These are phyloP conservation scores for Geotrichum restrictum DNA, from an alignment of 1,139 yeast genomes.

Conservation along the genomic window DNA sequence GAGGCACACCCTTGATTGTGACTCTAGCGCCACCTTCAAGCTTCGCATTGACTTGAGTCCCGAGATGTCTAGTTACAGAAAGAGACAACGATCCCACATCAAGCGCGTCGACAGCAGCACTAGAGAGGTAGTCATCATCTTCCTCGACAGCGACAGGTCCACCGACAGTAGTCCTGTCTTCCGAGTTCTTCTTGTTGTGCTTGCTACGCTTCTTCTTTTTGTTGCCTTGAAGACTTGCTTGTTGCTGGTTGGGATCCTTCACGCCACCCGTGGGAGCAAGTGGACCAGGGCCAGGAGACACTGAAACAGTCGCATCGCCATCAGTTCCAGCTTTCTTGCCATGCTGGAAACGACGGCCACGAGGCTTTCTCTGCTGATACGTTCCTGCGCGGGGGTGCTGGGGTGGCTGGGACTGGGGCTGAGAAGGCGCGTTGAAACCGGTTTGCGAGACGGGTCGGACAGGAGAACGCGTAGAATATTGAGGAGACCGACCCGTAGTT, in stretches of 20 bases:
- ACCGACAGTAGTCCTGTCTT: background rate
- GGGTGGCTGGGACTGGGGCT: slow-evolving; percentile 7
- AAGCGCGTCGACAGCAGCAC: background rate
- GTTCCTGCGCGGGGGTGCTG: slow-evolving; percentile 9
- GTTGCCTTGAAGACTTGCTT: background rate
- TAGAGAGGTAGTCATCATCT: no score
- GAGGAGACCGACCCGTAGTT: slow-evolving; percentile 1
- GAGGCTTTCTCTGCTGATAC: slow-evolving; percentile 2
- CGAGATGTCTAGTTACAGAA: slow-evolving; percentile 9
- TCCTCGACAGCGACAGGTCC: background rate
- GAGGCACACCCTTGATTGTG: slow-evolving; percentile 7
- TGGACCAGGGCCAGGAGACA: background rate
- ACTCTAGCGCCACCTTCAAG: slow-evolving; percentile 9
- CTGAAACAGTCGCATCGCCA: background rate
- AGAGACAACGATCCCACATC: slow-evolving; percentile 8
- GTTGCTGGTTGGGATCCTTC: slow-evolving; percentile 3
- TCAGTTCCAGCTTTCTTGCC: background rate
- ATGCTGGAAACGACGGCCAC: slow-evolving; percentile 2
- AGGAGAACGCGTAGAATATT: slow-evolving; percentile 12
- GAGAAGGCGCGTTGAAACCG: slow-evolving; percentile 4
- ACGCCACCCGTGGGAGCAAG: background rate
- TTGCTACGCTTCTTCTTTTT: slow-evolving; percentile 8
- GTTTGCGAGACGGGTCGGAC: background rate
- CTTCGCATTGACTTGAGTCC: slow-evolving; percentile 8
- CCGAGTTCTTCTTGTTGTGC: slow-evolving; percentile 3